A percentile compares a stretch with the other conserved stretches of the same genome.
Conservation (phyloP, 192 early-diverging fungal species). For the Backusella tarrabulga region DNA sequence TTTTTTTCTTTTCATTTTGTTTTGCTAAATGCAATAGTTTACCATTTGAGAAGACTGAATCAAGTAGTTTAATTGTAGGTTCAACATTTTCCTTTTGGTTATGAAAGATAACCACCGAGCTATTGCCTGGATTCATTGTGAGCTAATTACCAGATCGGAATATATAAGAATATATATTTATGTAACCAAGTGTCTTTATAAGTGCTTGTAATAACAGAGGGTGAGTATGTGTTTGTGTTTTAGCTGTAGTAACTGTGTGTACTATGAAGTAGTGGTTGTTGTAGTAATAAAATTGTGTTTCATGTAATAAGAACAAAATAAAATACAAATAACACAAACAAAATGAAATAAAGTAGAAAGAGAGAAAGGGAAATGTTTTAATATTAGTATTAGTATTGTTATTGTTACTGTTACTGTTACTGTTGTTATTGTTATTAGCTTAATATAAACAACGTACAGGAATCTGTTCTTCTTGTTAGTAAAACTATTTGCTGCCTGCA, state of each 20-base stretch:
- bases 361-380: not conserved
- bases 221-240: not conserved
- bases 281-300: not conserved
- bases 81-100: not conserved
- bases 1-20: not conserved
- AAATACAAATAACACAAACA: too few species aligned
- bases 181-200: not conserved
- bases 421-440: not conserved
- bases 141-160: not conserved
- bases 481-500: constrained; percentile 1
- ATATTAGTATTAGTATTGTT: not conserved
- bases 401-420: not conserved
- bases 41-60: constrained; percentile 3
- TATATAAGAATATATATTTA: not conserved
- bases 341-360: not conserved
- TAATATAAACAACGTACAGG: not conserved
- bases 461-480: not conserved
- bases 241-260: too few species aligned
- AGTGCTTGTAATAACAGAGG: too few species aligned
- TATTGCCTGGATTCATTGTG: constrained; percentile 8
- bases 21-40: not conserved
- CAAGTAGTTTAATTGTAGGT: not conserved
- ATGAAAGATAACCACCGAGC: constrained; percentile 8
- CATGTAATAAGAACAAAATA: too few species aligned
- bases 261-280: not conserved